Percentiles rank a stretch among this genome's conserved stretches.
phyloP scores from a whole-genome alignment of 805 yeast species.

The Cyberlindnera mycetangii region DNA sequence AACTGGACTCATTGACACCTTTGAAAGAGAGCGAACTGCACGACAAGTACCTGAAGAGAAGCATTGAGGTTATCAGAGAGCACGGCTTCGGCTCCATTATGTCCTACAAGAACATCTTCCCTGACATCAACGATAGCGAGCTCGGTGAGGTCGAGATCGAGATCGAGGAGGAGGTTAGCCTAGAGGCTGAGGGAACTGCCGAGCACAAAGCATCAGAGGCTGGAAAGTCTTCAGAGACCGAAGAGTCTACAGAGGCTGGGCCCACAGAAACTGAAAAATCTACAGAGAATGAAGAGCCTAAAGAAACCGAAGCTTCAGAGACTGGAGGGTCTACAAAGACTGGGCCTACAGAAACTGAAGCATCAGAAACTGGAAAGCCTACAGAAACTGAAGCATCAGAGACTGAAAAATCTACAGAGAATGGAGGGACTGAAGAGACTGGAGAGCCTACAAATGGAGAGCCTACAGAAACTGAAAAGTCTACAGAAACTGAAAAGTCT shows the following conservation, averaged over 20 bases:
- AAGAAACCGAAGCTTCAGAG: no score
- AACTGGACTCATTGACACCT: conserved; percentile 55
- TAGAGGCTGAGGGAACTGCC: conserved; percentile 4
- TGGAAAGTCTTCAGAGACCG: background rate
- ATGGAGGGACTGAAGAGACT: background rate
- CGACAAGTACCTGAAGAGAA: conserved; percentile 69
- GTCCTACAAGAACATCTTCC: conserved; percentile 62
- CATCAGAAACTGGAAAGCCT: conserved; percentile 1
- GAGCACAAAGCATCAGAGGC: background rate
- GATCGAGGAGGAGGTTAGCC: conserved; percentile 4
- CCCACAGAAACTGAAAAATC: background rate
- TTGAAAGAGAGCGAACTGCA: conserved; percentile 48
- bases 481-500: background rate
- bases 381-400: conserved; percentile 2
- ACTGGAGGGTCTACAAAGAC: background rate
- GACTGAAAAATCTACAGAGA: background rate
- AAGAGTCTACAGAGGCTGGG: background rate
- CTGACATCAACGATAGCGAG: conserved; percentile 31
- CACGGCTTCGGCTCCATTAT: conserved; percentile 72
- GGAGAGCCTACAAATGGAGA: background rate
- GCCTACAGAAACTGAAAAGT: background rate
- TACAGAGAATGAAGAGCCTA: background rate
- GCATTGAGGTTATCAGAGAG: conserved; percentile 82
- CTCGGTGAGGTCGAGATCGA: conserved; percentile 20
- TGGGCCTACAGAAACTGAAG: no score